Evolutionary conservation across 129 eudicot genomes (phyloP).

Genomic region (Lactuca sativa): DNA sequence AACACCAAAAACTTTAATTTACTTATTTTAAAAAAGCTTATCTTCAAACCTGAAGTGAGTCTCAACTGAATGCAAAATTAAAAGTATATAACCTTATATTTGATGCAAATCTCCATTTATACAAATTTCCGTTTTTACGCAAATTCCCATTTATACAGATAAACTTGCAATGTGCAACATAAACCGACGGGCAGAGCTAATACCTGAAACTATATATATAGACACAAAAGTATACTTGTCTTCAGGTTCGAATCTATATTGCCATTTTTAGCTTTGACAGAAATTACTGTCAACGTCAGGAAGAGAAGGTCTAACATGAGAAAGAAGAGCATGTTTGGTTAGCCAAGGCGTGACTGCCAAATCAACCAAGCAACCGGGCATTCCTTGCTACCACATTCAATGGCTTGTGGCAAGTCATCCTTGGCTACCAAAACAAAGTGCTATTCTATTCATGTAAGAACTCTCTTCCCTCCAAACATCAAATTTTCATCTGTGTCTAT

Average conservation of each 20-base stretch:
- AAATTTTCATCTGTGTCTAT: background rate
- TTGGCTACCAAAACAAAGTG: slow-evolving; percentile 33
- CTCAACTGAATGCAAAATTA: too few relatives aligned
- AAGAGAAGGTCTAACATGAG: slow-evolving; percentile 15
- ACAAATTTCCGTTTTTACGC: too few relatives aligned
- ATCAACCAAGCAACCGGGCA: slow-evolving; percentile 5
- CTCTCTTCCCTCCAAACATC: background rate
- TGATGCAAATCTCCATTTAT: too few relatives aligned
- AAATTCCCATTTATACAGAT: too few relatives aligned
- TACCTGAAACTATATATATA: too few relatives aligned
- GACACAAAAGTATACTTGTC: background rate
- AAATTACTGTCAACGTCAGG: background rate
- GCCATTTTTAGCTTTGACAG: background rate
- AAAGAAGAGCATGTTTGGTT: slow-evolving; percentile 12
- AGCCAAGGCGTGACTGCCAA: slow-evolving; percentile 24
- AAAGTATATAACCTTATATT: too few relatives aligned
- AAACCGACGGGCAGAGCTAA: too few relatives aligned
- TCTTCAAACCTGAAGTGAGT: too few relatives aligned
- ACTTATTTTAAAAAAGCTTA: too few relatives aligned
- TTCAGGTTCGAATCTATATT: background rate
- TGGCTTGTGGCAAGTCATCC: slow-evolving; percentile 38
- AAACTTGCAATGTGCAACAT: too few relatives aligned
- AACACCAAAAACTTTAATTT: too few relatives aligned
- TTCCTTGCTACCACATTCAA: slow-evolving; percentile 12
- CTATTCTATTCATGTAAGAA: slow-evolving; percentile 19